Evolutionary conservation across 305 asterid species (phyloP).

Genomic region (Caryopteris hybrid): DNA sequence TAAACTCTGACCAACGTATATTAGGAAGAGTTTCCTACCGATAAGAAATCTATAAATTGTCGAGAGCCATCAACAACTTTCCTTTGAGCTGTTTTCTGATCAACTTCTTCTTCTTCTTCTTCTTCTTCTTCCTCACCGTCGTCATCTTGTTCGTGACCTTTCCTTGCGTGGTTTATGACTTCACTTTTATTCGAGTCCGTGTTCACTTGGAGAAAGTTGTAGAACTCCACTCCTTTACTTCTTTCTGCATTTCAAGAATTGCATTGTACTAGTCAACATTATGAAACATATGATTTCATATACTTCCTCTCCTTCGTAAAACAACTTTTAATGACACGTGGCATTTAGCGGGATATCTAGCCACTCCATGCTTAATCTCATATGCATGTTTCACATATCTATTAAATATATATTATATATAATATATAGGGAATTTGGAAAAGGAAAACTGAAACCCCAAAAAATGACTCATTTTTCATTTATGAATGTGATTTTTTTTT

Average conservation of each 20-base stretch:
- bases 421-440: too few relatives aligned
- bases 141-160: constrained; percentile 7
- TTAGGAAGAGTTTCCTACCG: constrained; percentile 14
- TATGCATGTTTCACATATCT: neutral
- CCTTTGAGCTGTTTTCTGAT: constrained; percentile 10
- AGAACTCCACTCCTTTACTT: constrained; percentile 52
- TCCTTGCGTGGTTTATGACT: constrained; percentile 43
- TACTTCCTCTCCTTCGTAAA: too few relatives aligned
- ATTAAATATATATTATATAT: too few relatives aligned
- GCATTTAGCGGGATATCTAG: too few relatives aligned
- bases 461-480: too few relatives aligned
- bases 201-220: constrained; percentile 66
- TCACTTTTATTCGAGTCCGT: constrained; percentile 58
- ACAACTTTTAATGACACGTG: too few relatives aligned
- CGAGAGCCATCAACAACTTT: too few relatives aligned
- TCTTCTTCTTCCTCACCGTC: constrained; percentile 20
- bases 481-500: too few relatives aligned
- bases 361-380: too few relatives aligned
- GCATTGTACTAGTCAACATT: too few relatives aligned
- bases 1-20: neutral
- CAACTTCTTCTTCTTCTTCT: constrained; percentile 32
- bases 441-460: too few relatives aligned
- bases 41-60: constrained; percentile 58
- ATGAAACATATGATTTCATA: too few relatives aligned
- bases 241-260: constrained; percentile 33